Evolutionary conservation across 2,329 filamentous ascomycete genomes (phyloP).

Genomic region (Fusarium protoensiforme): DNA sequence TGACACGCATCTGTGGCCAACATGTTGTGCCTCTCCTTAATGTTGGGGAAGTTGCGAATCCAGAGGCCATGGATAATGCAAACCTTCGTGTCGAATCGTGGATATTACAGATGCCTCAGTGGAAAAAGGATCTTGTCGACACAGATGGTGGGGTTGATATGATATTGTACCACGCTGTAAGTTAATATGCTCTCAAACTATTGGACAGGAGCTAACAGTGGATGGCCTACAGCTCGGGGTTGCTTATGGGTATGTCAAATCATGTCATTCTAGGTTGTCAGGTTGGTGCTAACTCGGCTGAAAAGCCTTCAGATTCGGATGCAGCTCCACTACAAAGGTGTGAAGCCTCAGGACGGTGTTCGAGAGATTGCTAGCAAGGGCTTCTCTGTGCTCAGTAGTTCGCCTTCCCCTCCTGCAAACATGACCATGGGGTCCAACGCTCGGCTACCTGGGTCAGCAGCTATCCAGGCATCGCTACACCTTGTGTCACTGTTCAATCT

Average conservation of each 20-base stretch:
- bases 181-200: background rate
- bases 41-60: background rate
- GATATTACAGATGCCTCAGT: conserved; percentile 24
- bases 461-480: conserved; percentile 28
- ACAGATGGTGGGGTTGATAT: conserved; percentile 32
- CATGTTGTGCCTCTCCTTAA: conserved; percentile 28
- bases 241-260: conserved; percentile 35
- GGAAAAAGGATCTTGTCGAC: conserved; percentile 29
- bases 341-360: conserved; percentile 6
- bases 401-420: background rate
- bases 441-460: conserved; percentile 11
- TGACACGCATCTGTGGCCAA: conserved; percentile 34
- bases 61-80: conserved; percentile 21
- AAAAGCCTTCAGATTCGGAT: conserved; percentile 37
- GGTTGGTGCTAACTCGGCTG: background rate
- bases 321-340: conserved; percentile 16
- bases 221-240: conserved; percentile 23
- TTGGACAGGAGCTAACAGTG: conserved; percentile 11
- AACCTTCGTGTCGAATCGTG: conserved; percentile 28
- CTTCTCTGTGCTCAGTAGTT: conserved; percentile 1
- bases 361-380: background rate
- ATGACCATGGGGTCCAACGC: background rate
- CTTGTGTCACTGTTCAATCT: conserved; percentile 31
- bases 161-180: conserved; percentile 40
- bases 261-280: background rate